Conservation (phyloP, 1,284 basidiomycete genomes). For the Sanghuangporus weigelae region DNA sequence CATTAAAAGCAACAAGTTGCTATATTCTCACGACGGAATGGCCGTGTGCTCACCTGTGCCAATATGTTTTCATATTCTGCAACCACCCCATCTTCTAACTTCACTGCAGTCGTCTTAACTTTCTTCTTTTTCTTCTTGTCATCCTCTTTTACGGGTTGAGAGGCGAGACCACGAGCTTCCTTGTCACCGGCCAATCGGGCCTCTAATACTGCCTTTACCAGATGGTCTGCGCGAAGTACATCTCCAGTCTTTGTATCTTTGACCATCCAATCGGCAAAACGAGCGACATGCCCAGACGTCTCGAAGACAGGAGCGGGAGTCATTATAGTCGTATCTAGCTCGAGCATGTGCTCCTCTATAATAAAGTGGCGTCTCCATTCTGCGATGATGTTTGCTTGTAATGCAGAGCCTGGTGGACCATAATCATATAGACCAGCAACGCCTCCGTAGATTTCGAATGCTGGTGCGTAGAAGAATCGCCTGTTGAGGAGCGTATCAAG, state of each 20-base stretch:
- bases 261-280: slow-evolving; percentile 99
- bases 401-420: slow-evolving; percentile 89
- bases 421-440: slow-evolving; percentile 96
- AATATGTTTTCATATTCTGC: slow-evolving; percentile 79
- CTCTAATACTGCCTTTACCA: slow-evolving; percentile 92
- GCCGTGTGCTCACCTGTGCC: slow-evolving; percentile 62
- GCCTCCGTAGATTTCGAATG: slow-evolving; percentile 98
- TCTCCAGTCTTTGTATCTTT: slow-evolving; percentile 94
- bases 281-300: slow-evolving; percentile 96
- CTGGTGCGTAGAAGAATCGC: slow-evolving; percentile 97
- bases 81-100: slow-evolving; percentile 74
- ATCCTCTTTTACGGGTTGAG: slow-evolving; percentile 48
- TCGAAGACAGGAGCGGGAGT: slow-evolving; percentile 95
- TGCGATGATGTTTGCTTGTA: slow-evolving; percentile 95
- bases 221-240: slow-evolving; percentile 95
- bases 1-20: neutral
- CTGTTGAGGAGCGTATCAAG: slow-evolving; percentile 87
- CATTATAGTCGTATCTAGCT: slow-evolving; percentile 98
- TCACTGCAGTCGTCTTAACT: slow-evolving; percentile 78
- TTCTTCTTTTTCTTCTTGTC: slow-evolving; percentile 73
- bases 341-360: slow-evolving; percentile 98
- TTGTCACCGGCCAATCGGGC: slow-evolving; percentile 87
- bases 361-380: slow-evolving; percentile 99
- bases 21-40: neutral
- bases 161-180: slow-evolving; percentile 78